Base-by-base conservation (phyloP, 2,329 filamentous ascomycete species). In the Fusarium cyanostomum region DNA sequence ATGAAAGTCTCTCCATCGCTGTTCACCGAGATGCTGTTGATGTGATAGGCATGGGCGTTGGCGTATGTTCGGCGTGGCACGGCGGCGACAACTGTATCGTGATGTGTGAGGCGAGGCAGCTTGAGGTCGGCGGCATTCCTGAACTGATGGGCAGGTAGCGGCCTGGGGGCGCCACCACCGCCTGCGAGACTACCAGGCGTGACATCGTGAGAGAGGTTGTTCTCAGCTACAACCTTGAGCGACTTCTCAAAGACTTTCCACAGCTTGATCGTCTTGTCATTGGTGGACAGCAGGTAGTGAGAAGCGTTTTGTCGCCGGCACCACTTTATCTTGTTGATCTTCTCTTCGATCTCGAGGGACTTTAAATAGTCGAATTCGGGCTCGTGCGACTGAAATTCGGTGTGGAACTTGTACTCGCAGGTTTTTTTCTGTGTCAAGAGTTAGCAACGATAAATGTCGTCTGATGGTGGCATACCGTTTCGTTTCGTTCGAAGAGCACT, bases 291-390 rank as follows among this genome's bases (percentile, higher is more conserved):
- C 49, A 99, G 88, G 79, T 97, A 99, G 81, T 99, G 95, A 53
- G 95, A 98, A 62, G 94, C 92, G 84, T 99, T 99, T 80, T 98
- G 94, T 80, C 95, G 90, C 75, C 91, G 89, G 79, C 95, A 99
- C 95, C 95, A 99, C 80, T 98, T 99, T 82, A 99, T 99, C 85
- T 99, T 99, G 86, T 99, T 99, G 86, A 99, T 99, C 83, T 99
- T 99, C 81, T 99, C 95, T 85, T 99, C 95, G 75, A 99, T 99
- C 80, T 99, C 95, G 71, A 99, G 86, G 30, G 95, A 99, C 81
- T 99, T 99, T 68, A 99, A 87, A 78, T 99, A 99, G 79, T 99
- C 95, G 79, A 99, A 99, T 80, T 99, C 95, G 64, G 95, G 95
- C 77, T 99, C 95, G 82, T 99, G 95, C 72, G 95, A 99, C 82